Base-by-base conservation (phyloP, 257 asterid species). In the Gentiana macrophylla region DNA sequence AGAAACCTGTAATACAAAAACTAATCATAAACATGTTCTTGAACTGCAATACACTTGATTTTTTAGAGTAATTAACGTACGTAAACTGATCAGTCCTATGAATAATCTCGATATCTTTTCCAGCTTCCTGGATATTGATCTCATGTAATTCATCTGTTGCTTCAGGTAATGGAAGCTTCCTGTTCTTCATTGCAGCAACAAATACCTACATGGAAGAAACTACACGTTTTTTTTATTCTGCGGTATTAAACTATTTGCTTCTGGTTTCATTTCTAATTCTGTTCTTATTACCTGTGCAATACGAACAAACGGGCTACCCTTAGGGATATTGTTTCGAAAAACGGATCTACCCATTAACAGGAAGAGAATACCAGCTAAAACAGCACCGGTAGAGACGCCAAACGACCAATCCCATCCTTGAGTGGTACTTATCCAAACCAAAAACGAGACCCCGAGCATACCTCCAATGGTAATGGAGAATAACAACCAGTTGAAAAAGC, bases 331-430 rank as follows among this genome's bases (percentile, higher is more conserved):
- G 56, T 60, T 68, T 11, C 80, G 71, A 34, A 74, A 86, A 47
- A 50, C 24, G 2, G 87, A 76, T 33, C 57, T 78, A 37, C 92
- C 94, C 80, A 82, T 59, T 48, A 56, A 38, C 6, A 87, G 76
- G 54, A 76, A 79, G 57, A 78, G 2, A 35, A 87, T 38, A n/a
- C 79, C 70, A 37, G 70, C 35, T 1, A 60, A 63, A 7, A 80
- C 72, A 56, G 88, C 84, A 24, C 78, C 11, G 12, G 82, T 66
- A 38, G 85, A 84, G 41, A 82, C 67, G 12, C 80, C 81, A 43
- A 87, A 87, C 1, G 86, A 65, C 94, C 94, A 84, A 71, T 78
- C 92, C 94, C 92, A 84, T 8, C 96, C 94, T 8, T 53, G 67
- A 55, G 78, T 87, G 32, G 78, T 67, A 57, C 79, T 80, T 32